phyloP scores from a whole-genome alignment of 2,329 filamentous ascomycete species.

The Penicillium sp. region DNA sequence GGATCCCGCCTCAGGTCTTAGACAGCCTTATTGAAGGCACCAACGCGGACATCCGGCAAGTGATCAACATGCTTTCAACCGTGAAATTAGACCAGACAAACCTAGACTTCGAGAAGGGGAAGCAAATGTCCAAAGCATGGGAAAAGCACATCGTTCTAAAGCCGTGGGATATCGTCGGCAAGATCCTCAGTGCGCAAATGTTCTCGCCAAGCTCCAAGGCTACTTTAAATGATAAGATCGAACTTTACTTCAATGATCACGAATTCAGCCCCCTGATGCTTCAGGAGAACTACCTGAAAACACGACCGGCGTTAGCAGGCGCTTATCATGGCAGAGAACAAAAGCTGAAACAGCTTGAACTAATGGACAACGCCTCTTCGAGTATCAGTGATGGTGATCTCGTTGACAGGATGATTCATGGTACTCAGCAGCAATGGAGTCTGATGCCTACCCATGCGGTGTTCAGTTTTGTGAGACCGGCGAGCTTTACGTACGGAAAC shows the following conservation, averaged over 20 bases:
- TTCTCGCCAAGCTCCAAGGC: conserved; percentile 75
- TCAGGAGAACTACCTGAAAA: conserved; percentile 90
- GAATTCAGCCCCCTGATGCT: conserved; percentile 97
- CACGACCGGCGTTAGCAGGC: conserved; percentile 60
- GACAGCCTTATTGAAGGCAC: conserved; percentile 92
- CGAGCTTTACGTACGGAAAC: conserved; percentile 75
- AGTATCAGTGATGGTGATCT: conserved; percentile 96
- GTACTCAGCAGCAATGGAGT: conserved; percentile 95
- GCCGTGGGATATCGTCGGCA: conserved; percentile 94
- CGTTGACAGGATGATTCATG: conserved; percentile 96
- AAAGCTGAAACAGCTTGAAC: conserved; percentile 69
- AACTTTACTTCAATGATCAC: conserved; percentile 98
- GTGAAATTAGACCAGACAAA: conserved; percentile 75
- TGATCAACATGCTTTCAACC: conserved; percentile 96
- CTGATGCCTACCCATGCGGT: conserved; percentile 93
- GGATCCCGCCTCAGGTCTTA: conserved; percentile 73
- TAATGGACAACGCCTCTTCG: conserved; percentile 78
- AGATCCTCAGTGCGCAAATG: conserved; percentile 79
- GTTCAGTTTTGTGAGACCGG: conserved; percentile 86
- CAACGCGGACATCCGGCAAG: conserved; percentile 89
- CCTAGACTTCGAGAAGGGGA: conserved; percentile 76
- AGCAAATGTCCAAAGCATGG: conserved; percentile 94
- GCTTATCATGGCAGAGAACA: conserved; percentile 59
- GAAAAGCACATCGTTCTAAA: conserved; percentile 95
- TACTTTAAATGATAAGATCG: conserved; percentile 92